Conservation (phyloP, 768 basidiomycete genomes). For the Cubamyces lactineus region DNA sequence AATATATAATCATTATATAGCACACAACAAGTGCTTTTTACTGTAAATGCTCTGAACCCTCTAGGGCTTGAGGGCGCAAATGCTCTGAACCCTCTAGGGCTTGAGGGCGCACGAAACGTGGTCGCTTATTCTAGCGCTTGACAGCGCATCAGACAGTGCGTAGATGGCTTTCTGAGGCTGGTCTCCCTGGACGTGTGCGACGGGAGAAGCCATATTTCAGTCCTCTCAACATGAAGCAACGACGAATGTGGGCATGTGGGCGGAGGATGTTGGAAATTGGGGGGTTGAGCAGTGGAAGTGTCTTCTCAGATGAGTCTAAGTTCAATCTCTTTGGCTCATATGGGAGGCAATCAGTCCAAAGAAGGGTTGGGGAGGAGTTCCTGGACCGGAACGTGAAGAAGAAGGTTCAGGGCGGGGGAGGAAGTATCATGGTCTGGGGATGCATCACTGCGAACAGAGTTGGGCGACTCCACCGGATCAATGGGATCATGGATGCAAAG, state of each 20-base stretch:
- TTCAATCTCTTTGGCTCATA: too few relatives aligned
- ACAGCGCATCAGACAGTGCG: not conserved
- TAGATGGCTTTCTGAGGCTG: not conserved
- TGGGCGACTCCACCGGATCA: slow-evolving; percentile 35
- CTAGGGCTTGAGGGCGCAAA: too few relatives aligned
- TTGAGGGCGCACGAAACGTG: not conserved
- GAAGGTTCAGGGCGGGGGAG: slow-evolving; percentile 42
- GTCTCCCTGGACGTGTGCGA: not conserved
- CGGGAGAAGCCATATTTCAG: slow-evolving; percentile 11
- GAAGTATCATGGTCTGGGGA: slow-evolving; percentile 42
- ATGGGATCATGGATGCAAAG: slow-evolving; percentile 36
- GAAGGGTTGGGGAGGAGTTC: slow-evolving; percentile 31
- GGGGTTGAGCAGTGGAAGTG: too few relatives aligned
- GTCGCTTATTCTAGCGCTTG: not conserved
- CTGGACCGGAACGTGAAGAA: slow-evolving; percentile 7
- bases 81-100: too few relatives aligned
- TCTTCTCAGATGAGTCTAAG: too few relatives aligned
- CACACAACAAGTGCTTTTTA: too few relatives aligned
- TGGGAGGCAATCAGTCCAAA: slow-evolving; percentile 34
- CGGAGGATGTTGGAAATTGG: too few relatives aligned
- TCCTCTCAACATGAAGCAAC: slow-evolving; percentile 6
- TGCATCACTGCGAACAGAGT: slow-evolving; percentile 35
- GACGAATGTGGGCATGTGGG: too few relatives aligned
- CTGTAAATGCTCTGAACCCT: too few relatives aligned
- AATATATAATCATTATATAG: too few relatives aligned